Conservation (phyloP, 345 rosid genomes). For the Populus davidiana region DNA sequence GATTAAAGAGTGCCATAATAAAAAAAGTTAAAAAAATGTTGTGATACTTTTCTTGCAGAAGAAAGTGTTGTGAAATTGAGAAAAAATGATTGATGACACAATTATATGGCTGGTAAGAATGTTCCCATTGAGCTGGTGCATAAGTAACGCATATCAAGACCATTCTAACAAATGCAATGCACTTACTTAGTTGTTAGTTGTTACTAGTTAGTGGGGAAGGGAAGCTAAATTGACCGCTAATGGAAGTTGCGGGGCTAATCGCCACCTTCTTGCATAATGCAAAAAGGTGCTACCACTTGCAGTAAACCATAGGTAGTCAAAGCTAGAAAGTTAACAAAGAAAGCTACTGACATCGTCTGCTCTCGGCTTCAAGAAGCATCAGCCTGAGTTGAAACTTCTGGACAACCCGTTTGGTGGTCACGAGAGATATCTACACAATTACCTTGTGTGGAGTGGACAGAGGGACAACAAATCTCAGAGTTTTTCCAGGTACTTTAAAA, state of each 20-base stretch:
- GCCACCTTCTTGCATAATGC: not conserved
- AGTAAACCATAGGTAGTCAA: not conserved
- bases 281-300: not conserved
- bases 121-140: not conserved
- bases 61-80: too few species aligned
- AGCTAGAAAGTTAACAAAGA: not conserved
- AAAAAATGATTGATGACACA: not conserved
- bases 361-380: too few species aligned
- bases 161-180: not conserved
- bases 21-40: not conserved
- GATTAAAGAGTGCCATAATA: not conserved
- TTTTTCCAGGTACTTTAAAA: too few species aligned
- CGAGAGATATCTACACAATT: too few species aligned
- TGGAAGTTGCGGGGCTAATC: not conserved
- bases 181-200: not conserved
- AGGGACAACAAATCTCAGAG: too few species aligned
- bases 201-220: too few species aligned
- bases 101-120: not conserved
- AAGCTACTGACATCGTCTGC: not conserved
- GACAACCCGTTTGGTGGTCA: too few species aligned
- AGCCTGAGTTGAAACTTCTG: too few species aligned
- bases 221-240: not conserved
- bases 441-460: too few species aligned
- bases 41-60: too few species aligned
- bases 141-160: not conserved